Base-by-base conservation (phyloP, 805 yeast species). In the Kuraishia piskuri region DNA sequence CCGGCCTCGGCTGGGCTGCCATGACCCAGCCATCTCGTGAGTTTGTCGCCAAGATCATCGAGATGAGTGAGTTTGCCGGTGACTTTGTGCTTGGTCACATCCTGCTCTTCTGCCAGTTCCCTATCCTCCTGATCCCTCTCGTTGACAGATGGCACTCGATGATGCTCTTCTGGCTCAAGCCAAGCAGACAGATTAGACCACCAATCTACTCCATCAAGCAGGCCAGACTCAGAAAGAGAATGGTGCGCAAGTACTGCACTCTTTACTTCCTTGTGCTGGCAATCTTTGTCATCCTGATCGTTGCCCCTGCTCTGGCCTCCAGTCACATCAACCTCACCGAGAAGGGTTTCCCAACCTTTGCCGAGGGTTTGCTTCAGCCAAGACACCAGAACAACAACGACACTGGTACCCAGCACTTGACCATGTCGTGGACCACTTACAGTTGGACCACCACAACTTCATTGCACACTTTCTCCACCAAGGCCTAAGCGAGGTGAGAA, bases 101-200 rank as follows among this genome's bases (percentile, higher is more conserved):
- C 63, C 74, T 94, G 55, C 76, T 94, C 69, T 88, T 92, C 78
- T 75, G 84, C 62, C 98, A 92, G 75, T 79, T 89, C 69, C 99
- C 99, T 63, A 66, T 90, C 52, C 76, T 95, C 58, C 77, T 80
- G 58, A 76, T 92, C 64, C 99, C 99, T 65, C 77, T 82, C 70
- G 75, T 90, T 70, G 99, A 94, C 75, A 88, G 88, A 77, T 90
- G 96, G 96, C 99, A 94, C 73, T 92, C 99, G 49, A 84, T 90
- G 71, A 86, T 92, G 95, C 78, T 94, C 73, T 94, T 94, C 86
- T 94, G 99, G 99, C 86, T 95, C 74, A 88, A 90, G 70, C 99
- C 99, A 54, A 78, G 94, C 58, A 86, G 96, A 75, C 96, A 90
- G 76, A 91, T 94, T 67, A 88, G 98, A 73, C 97, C 97, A 57